A percentile compares a stretch with the other conserved stretches of the same genome.
These are phyloP conservation scores for Linum lewisii DNA, from an alignment of 345 rosid species.

Conservation along the genomic window DNA sequence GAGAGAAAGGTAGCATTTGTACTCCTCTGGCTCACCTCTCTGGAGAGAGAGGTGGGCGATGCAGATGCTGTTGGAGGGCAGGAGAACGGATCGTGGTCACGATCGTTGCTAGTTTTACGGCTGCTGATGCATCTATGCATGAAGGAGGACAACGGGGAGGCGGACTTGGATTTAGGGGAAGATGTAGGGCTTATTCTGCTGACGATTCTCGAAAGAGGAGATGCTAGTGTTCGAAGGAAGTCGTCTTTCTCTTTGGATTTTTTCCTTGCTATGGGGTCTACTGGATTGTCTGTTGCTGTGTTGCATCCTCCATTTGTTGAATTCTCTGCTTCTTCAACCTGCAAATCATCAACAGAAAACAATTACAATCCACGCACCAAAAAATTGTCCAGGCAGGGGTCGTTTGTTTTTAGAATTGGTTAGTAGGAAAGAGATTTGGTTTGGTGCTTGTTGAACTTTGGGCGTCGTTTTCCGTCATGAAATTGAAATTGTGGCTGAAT, in stretches of 20 bases:
- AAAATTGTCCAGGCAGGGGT: too few relatives aligned
- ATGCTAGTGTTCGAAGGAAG: neutral
- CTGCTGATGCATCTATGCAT: neutral
- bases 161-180: slow-evolving; percentile 7
- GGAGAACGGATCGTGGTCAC: neutral
- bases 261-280: neutral
- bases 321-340: neutral
- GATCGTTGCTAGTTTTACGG: neutral
- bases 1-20: neutral
- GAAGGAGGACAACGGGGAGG: neutral
- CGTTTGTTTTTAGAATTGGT: too few relatives aligned
- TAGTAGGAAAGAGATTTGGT: too few relatives aligned
- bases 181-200: slow-evolving; percentile 10
- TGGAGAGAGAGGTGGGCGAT: neutral
- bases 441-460: too few relatives aligned
- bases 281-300: neutral
- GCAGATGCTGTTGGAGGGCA: neutral
- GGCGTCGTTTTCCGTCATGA: too few relatives aligned
- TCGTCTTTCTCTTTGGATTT: neutral
- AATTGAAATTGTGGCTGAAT: too few relatives aligned
- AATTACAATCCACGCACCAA: too few relatives aligned
- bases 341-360: too few relatives aligned
- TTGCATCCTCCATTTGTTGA: too few relatives aligned
- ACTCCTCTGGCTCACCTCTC: too few relatives aligned
- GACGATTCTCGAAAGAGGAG: slow-evolving; percentile 11